phyloP scores from a whole-genome alignment of 176 grass and related monocot genomes.

The Juncus effusus region DNA sequence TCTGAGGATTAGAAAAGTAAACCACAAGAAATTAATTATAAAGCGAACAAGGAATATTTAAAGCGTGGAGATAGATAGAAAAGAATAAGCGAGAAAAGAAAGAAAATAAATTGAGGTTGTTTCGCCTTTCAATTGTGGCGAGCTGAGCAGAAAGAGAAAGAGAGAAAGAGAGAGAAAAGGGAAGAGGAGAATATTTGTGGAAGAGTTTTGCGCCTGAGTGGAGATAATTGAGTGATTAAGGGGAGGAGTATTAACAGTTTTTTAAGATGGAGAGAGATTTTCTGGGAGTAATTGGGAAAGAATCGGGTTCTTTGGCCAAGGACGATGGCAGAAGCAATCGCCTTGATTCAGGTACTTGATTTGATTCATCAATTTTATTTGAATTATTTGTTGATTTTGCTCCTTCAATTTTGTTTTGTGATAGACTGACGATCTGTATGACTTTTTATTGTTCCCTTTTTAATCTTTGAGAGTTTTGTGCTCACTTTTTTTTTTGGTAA shows the following conservation, averaged over 20 bases:
- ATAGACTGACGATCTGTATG: not conserved
- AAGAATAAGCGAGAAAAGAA: not conserved
- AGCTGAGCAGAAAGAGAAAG: constrained; percentile 13
- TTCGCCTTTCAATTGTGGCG: constrained; percentile 10
- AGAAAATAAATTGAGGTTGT: constrained; percentile 1
- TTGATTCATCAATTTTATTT: not conserved
- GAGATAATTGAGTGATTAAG: not conserved
- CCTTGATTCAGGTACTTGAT: constrained; percentile 51
- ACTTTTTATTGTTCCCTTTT: not conserved
- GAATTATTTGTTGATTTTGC: not conserved
- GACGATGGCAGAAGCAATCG: constrained; percentile 23
- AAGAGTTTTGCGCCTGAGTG: not conserved
- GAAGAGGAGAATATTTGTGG: not conserved
- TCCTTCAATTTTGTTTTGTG: not conserved
- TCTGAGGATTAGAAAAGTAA: not conserved
- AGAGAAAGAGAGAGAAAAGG: not conserved
- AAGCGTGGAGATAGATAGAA: not conserved
- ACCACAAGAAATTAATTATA: too few relatives aligned
- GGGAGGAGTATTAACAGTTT: not conserved
- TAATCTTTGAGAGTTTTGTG: not conserved
- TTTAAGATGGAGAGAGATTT: constrained; percentile 76
- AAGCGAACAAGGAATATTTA: not conserved
- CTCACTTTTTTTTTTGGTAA: not conserved
- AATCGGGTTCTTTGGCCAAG: constrained; percentile 26
- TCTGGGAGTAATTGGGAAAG: constrained; percentile 53